phyloP scores from a whole-genome alignment of 768 basidiomycete species.

The Paxillus rubicundulus region DNA sequence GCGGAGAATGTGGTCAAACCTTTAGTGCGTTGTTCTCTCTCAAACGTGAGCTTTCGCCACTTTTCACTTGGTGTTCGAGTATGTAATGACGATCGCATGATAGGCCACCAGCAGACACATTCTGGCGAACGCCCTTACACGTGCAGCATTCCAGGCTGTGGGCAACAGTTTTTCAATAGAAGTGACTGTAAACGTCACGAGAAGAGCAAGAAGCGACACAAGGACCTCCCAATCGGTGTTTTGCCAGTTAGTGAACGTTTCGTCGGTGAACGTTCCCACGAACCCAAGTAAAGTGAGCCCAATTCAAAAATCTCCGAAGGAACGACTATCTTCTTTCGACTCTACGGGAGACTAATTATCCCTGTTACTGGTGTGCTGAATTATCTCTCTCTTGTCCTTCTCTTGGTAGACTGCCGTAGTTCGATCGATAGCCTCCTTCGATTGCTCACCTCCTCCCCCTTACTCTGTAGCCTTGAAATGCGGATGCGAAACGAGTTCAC shows the following conservation, averaged over 20 bases:
- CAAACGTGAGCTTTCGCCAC: slow-evolving; percentile 23
- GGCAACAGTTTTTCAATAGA: slow-evolving; percentile 29
- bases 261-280: too few relatives aligned
- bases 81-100: slow-evolving; percentile 7
- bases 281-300: too few relatives aligned
- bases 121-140: slow-evolving; percentile 24
- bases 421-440: too few relatives aligned
- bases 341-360: too few relatives aligned
- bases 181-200: slow-evolving; percentile 35
- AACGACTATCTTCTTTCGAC: too few relatives aligned
- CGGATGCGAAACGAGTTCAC: too few relatives aligned
- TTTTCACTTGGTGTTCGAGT: too few relatives aligned
- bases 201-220: slow-evolving; percentile 33
- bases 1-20: slow-evolving; percentile 21
- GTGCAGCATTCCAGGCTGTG: slow-evolving; percentile 26
- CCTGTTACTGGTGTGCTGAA: background rate
- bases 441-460: too few relatives aligned
- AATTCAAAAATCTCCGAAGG: too few relatives aligned
- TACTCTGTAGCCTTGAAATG: too few relatives aligned
- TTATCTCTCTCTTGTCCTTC: slow-evolving; percentile 12
- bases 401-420: background rate
- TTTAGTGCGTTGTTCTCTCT: slow-evolving; percentile 34
- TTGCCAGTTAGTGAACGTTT: too few relatives aligned
- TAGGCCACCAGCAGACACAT: slow-evolving; percentile 32
- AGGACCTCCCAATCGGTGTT: slow-evolving; percentile 17